A percentile compares a stretch with the other conserved stretches of the same genome.
phyloP scores from a whole-genome alignment of 768 basidiomycete genomes.

The Tylopilus cervinicoccineus region DNA sequence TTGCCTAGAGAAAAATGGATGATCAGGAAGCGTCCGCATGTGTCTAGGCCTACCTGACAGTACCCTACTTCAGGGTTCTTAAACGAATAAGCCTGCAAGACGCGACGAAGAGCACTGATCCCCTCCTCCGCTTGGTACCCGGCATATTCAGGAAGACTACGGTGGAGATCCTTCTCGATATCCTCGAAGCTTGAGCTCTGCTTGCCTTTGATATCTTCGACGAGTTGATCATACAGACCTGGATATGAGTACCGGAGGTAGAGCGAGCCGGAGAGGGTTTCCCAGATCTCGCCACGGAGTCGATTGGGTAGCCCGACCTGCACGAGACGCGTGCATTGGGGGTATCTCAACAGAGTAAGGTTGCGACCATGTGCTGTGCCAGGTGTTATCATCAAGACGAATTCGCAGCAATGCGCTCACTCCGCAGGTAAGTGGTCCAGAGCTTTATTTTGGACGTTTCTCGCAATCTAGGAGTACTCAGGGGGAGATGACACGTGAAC shows the following conservation, averaged over 20 bases:
- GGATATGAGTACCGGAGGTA: slow-evolving; percentile 87
- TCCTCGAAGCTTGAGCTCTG: slow-evolving; percentile 92
- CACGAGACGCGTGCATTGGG: slow-evolving; percentile 93
- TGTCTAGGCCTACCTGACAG: slow-evolving; percentile 62
- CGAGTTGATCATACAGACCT: slow-evolving; percentile 70
- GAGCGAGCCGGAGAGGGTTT: slow-evolving; percentile 90
- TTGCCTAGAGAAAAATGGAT: slow-evolving; percentile 52
- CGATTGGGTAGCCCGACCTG: slow-evolving; percentile 96
- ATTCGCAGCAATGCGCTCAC: slow-evolving; percentile 39
- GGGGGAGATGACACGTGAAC: background rate
- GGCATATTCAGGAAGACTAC: slow-evolving; percentile 94
- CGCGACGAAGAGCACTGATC: slow-evolving; percentile 77
- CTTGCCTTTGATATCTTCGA: slow-evolving; percentile 73
- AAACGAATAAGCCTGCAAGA: slow-evolving; percentile 93
- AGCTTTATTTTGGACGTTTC: slow-evolving; percentile 95
- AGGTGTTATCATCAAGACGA: slow-evolving; percentile 9
- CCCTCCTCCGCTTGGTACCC: slow-evolving; percentile 93
- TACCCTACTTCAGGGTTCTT: slow-evolving; percentile 94
- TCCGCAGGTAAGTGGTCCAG: slow-evolving; percentile 83
- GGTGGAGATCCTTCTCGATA: slow-evolving; percentile 96
- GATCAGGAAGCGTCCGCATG: background rate
- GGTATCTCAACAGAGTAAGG: slow-evolving; percentile 92
- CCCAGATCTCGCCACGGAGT: slow-evolving; percentile 97
- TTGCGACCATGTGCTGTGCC: slow-evolving; percentile 83
- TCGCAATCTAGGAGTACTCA: slow-evolving; percentile 52